Conservation (phyloP, 164 flowering plant genomes). For the Annona squamosa region DNA sequence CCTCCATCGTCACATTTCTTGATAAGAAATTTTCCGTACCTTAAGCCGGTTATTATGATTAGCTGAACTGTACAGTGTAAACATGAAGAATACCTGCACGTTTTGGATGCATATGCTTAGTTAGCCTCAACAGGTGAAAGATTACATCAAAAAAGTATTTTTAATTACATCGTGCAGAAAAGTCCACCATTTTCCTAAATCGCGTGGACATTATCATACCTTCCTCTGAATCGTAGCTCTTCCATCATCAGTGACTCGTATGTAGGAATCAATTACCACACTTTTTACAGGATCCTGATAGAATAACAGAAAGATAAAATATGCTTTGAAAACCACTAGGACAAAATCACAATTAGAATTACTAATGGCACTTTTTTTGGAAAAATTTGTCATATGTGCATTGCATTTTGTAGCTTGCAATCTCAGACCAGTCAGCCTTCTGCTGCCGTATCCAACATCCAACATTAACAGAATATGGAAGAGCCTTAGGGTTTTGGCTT, state of each 20-base stretch:
- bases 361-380: background rate
- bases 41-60: conserved; percentile 68
- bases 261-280: conserved; percentile 63
- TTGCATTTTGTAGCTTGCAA: background rate
- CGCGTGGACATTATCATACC: conserved; percentile 23
- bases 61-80: conserved; percentile 65
- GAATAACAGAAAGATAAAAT: background rate
- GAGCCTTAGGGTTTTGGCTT: background rate
- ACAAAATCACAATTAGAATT: background rate
- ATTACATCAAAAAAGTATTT: background rate
- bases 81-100: conserved; percentile 74
- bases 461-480: background rate
- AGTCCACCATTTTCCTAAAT: background rate
- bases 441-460: background rate
- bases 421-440: background rate
- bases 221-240: conserved; percentile 65
- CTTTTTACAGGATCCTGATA: conserved; percentile 66
- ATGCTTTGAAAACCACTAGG: background rate
- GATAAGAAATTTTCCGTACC: conserved; percentile 30
- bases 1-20: background rate
- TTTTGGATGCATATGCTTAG: background rate
- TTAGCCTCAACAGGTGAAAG: background rate
- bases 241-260: conserved; percentile 81
- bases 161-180: background rate
- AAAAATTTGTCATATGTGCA: background rate